Conservation (phyloP, 75 land plant species). For the Cupressus sempervirens region DNA sequence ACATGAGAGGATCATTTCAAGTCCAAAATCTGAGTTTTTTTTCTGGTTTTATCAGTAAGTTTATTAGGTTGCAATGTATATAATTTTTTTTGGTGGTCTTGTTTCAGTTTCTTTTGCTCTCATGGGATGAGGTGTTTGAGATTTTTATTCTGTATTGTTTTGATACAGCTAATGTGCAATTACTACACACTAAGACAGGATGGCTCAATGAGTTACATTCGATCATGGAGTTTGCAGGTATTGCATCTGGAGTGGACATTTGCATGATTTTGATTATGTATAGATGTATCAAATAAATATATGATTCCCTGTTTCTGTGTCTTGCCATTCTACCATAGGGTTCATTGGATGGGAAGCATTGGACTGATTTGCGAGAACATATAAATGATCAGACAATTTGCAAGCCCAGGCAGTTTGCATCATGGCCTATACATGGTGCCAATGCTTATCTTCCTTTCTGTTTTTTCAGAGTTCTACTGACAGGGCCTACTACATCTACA, state of each 20-base stretch:
- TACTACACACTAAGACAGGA: slow-evolving; percentile 94
- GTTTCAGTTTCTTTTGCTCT: neutral
- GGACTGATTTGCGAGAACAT: slow-evolving; percentile 77
- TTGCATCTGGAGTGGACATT: neutral
- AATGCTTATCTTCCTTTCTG: slow-evolving; percentile 72
- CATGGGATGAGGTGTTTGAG: neutral
- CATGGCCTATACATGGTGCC: slow-evolving; percentile 80
- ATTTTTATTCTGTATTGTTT: slow-evolving; percentile 7
- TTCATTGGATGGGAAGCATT: slow-evolving; percentile 69
- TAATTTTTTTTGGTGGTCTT: neutral
- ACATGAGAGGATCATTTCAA: neutral
- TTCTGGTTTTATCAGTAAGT: neutral
- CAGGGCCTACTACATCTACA: slow-evolving; percentile 59
- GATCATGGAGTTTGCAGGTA: slow-evolving; percentile 90
- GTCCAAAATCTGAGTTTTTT: neutral
- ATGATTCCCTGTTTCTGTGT: neutral
- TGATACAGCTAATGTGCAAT: slow-evolving; percentile 94
- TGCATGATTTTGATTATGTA: neutral
- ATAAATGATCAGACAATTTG: slow-evolving; percentile 74
- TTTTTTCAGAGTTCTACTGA: slow-evolving; percentile 70
- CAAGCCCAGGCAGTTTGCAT: slow-evolving; percentile 85
- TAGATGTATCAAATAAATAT: neutral
- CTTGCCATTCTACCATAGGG: slow-evolving; percentile 53
- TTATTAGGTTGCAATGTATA: neutral
- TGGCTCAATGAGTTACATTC: slow-evolving; percentile 70